Conservation (phyloP, 202 grass and related monocot species). For the Cymbopogon flexuosus region DNA sequence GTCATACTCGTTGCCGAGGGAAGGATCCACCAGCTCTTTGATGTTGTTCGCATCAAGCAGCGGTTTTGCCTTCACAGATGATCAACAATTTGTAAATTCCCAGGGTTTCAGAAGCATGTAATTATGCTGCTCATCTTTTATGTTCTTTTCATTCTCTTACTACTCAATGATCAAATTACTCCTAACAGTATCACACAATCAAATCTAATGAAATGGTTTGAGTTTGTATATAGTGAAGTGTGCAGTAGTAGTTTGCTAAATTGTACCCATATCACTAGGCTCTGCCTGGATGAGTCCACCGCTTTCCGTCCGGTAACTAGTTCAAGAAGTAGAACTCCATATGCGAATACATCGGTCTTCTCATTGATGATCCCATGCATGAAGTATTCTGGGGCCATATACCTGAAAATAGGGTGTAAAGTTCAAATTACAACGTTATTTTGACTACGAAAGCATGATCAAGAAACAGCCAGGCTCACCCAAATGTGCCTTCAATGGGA, state of each 20-base stretch:
- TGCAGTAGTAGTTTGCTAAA: slow-evolving; percentile 4
- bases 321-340: slow-evolving; percentile 94
- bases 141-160: background rate
- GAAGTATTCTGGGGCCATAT: slow-evolving; percentile 97
- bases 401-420: slow-evolving; percentile 39
- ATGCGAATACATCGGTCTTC: slow-evolving; percentile 93
- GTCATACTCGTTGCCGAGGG: slow-evolving; percentile 59
- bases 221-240: slow-evolving; percentile 8
- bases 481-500: slow-evolving; percentile 98
- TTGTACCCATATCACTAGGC: slow-evolving; percentile 91
- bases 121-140: background rate
- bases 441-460: slow-evolving; percentile 14
- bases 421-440: background rate
- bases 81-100: slow-evolving; percentile 13
- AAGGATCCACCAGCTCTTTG: slow-evolving; percentile 70
- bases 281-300: slow-evolving; percentile 73
- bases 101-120: slow-evolving; percentile 7
- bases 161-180: background rate
- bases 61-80: slow-evolving; percentile 67
- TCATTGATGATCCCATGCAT: slow-evolving; percentile 98
- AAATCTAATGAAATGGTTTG: background rate
- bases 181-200: background rate
- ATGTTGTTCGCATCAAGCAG: slow-evolving; percentile 73
- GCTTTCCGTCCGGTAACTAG: slow-evolving; percentile 84
- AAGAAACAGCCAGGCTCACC: slow-evolving; percentile 46